A percentile compares a stretch with the other conserved stretches of the same genome.
phyloP scores from a whole-genome alignment of 2,329 filamentous ascomycete species.

The Fusarium incarnatum region DNA sequence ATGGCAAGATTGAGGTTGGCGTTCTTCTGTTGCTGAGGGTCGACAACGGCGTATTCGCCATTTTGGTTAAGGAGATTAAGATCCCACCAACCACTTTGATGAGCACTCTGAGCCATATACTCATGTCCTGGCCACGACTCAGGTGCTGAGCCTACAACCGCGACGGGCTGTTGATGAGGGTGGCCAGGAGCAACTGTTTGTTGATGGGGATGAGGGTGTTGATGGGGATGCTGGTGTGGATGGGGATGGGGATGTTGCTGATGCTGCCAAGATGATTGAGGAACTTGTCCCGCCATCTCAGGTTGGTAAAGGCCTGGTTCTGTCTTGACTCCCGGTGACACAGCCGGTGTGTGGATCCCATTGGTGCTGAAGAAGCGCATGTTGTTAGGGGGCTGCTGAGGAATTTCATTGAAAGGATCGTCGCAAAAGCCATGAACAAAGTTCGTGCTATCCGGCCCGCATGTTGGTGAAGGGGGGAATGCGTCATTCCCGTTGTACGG shows the following conservation, averaged over 20 bases:
- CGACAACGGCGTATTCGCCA: conserved; percentile 41
- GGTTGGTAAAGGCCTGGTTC: conserved; percentile 47
- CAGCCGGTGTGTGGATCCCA: conserved; percentile 53
- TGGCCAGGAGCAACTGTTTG: conserved; percentile 13
- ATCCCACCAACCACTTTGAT: conserved; percentile 50
- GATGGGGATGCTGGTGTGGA: conserved; percentile 20
- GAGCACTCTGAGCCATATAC: conserved; percentile 43
- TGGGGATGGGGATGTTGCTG: conserved; percentile 35
- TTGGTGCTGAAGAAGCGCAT: conserved; percentile 50
- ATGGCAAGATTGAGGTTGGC: conserved; percentile 55
- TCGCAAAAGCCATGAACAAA: conserved; percentile 55
- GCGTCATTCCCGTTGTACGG: conserved; percentile 41
- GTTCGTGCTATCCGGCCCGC: conserved; percentile 43
- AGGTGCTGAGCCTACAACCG: conserved; percentile 28
- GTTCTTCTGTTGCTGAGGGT: conserved; percentile 51
- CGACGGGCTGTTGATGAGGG: conserved; percentile 37
- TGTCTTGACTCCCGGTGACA: conserved; percentile 54
- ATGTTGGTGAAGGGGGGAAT: conserved; percentile 44
- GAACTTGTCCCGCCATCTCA: conserved; percentile 37
- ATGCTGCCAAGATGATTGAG: conserved; percentile 39
- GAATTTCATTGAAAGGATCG: conserved; percentile 54
- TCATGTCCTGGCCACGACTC: conserved; percentile 46
- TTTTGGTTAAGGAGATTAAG: conserved; percentile 47
- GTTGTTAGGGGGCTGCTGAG: conserved; percentile 42
- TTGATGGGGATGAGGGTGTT: conserved; percentile 22